These are phyloP conservation scores for Grigorovia jiainica DNA, from an alignment of 805 yeast genomes.

Conservation along the genomic window DNA sequence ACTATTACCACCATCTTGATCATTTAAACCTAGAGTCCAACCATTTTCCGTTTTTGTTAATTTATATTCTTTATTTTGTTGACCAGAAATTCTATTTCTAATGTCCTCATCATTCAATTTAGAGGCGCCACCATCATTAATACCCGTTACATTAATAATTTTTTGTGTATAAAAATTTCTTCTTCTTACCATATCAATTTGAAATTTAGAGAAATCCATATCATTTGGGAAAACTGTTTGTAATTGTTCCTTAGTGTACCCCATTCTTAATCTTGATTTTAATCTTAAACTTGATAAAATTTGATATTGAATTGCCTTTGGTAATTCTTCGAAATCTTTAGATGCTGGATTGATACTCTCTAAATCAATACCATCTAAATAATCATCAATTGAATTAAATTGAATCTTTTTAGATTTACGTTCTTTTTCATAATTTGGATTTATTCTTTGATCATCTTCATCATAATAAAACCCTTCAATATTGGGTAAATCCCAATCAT, in stretches of 20 bases:
- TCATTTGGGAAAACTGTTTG: conserved; percentile 73
- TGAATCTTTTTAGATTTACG: conserved; percentile 27
- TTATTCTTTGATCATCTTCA: conserved; percentile 58
- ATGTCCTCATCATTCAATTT: conserved; percentile 26
- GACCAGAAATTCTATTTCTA: conserved; percentile 63
- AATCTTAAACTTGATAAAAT: conserved; percentile 72
- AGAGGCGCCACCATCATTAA: conserved; percentile 44
- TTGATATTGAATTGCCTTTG: conserved; percentile 81
- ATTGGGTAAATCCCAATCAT: conserved; percentile 81
- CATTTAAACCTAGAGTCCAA: conserved; percentile 62
- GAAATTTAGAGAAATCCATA: conserved; percentile 86
- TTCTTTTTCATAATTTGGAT: conserved; percentile 63
- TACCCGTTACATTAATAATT: conserved; percentile 73
- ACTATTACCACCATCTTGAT: conserved; percentile 32
- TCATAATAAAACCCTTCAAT: conserved; percentile 46
- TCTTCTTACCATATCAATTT: conserved; percentile 84
- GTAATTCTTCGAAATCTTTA: conserved; percentile 62
- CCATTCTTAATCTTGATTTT: conserved; percentile 87
- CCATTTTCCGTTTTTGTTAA: conserved; percentile 72
- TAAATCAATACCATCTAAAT: conserved; percentile 59
- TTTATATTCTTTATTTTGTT: conserved; percentile 64
- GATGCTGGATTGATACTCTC: conserved; percentile 79
- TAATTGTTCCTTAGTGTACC: conserved; percentile 83
- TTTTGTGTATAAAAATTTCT: conserved; percentile 85
- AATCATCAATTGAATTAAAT: conserved; percentile 41